Conservation (phyloP, 805 yeast species). For the Ogataea zsoltii region DNA sequence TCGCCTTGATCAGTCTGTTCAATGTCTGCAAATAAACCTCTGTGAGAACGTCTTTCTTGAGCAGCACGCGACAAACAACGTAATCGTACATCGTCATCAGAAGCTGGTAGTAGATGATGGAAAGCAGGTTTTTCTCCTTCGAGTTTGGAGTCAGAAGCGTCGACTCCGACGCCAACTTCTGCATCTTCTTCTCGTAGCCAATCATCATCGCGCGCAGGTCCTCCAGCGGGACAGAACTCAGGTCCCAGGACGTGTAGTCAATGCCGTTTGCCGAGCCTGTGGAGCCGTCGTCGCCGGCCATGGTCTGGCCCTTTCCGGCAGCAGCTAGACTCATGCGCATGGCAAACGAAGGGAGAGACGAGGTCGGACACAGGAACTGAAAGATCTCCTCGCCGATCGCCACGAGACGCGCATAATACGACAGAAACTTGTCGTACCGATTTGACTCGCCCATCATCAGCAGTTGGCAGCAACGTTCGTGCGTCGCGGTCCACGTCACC, state of each 20-base stretch:
- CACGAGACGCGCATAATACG: conserved; percentile 46
- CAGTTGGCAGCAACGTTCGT: conserved; percentile 39
- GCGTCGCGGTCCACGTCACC: conserved; percentile 48
- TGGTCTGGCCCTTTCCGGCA: too few species aligned
- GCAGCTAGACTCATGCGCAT: background rate
- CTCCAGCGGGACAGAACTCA: conserved; percentile 22
- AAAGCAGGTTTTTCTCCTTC: conserved; percentile 40
- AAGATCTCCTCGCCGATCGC: conserved; percentile 51
- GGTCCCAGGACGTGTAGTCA: conserved; percentile 7
- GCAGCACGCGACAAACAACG: conserved; percentile 43
- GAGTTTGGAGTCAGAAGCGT: conserved; percentile 36
- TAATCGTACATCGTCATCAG: conserved; percentile 54
- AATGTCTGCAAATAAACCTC: conserved; percentile 41
- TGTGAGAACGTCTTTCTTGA: conserved; percentile 31
- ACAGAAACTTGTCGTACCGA: conserved; percentile 42
- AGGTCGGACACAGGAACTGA: conserved; percentile 39
- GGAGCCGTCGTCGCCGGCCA: too few species aligned
- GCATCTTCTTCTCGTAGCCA: conserved; percentile 43
- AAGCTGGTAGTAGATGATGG: conserved; percentile 50
- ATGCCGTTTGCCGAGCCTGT: too few species aligned
- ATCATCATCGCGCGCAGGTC: conserved; percentile 35
- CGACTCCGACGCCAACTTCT: conserved; percentile 41
- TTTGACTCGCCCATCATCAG: conserved; percentile 38
- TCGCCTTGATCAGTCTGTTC: conserved; percentile 42
- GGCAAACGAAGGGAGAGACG: conserved; percentile 12